Base-by-base conservation (phyloP, 106 monocot species). In the Platanthera zijinensis region DNA sequence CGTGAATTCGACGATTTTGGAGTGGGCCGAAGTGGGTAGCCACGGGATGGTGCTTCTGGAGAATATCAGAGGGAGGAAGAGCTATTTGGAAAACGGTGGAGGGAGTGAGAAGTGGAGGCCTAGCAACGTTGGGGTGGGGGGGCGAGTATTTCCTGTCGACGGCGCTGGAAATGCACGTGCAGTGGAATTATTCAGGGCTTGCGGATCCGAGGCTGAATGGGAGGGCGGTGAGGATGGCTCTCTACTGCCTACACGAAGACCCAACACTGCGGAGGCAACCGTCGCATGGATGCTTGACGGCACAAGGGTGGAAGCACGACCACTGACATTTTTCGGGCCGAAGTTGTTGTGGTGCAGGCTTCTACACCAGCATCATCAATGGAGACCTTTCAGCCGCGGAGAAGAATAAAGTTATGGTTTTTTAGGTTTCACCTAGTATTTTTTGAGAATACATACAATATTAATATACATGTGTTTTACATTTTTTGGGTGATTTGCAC, bases 41-140 rank as follows among this genome's bases (percentile, higher is more conserved):
- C 93, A 83, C 59, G 96, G 96, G 18, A 93, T 96, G 96, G 96
- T 96, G 25, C 76, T 96, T 73, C 86, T 93, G 19, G 93, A 96
- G 80, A 80, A 93, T 50, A 77, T 96, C 1, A 78, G 89, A 1
- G 96, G 96, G n/a, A 73, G 91, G 67, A 93, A 91, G 85, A 96
- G 93, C 80, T 48, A 57, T 11, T 69, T 77, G 28, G 48, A 15
- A 1, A 28, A 52, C 12, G 3, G 51, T 5, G 72, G 9, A 9
- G 32, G 32, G 32, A 19, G 18, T 5, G 67, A 67, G 67, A 47
- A 47, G n/a, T 70, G 32, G 1, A 22, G 1, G 10, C 51, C 73
- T 10, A 18, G 68, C 3, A 57, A 10, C 18, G 72, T n/a, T n/a
- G n/a, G n/a, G n/a, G n/a, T n/a, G 69, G 50, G 69, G 48, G 6